Percentiles rank a stretch among this genome's conserved stretches.
phyloP scores from a whole-genome alignment of 1,284 basidiomycete species.

The Cutaneotrichosporon mucoides region DNA sequence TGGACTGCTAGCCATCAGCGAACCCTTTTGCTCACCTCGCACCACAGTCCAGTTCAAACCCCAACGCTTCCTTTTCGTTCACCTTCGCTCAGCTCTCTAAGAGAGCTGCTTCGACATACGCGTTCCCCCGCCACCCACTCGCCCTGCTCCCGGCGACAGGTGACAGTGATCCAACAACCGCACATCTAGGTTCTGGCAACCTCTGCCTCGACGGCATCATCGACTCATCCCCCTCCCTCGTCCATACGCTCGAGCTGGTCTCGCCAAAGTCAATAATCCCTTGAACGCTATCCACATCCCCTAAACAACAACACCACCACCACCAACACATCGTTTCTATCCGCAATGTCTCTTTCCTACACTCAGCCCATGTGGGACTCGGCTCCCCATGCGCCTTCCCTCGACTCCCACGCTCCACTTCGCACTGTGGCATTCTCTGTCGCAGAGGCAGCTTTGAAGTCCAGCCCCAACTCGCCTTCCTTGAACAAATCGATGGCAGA shows the following conservation, averaged over 20 bases:
- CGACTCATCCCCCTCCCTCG: not conserved
- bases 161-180: conserved; percentile 1
- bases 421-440: conserved; percentile 37
- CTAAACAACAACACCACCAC: too few relatives aligned
- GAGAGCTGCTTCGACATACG: not conserved
- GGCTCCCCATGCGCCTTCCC: not conserved
- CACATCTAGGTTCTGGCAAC: conserved; percentile 17
- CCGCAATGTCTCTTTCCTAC: too few relatives aligned
- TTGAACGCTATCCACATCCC: not conserved
- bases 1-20: too few relatives aligned
- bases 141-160: conserved; percentile 8
- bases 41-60: not conserved
- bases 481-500: conserved; percentile 7
- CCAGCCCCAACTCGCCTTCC: conserved; percentile 41
- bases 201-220: conserved; percentile 17
- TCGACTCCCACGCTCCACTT: not conserved
- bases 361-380: conserved; percentile 1
- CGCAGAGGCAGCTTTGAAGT: conserved; percentile 42
- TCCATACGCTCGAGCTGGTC: conserved; percentile 10
- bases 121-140: not conserved
- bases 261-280: conserved; percentile 4
- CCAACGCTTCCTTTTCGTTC: not conserved
- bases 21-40: not conserved
- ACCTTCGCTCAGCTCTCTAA: not conserved
- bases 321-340: too few relatives aligned